Conservation (phyloP, 805 yeast species). For the Tetrapisispora pingtungensis region DNA sequence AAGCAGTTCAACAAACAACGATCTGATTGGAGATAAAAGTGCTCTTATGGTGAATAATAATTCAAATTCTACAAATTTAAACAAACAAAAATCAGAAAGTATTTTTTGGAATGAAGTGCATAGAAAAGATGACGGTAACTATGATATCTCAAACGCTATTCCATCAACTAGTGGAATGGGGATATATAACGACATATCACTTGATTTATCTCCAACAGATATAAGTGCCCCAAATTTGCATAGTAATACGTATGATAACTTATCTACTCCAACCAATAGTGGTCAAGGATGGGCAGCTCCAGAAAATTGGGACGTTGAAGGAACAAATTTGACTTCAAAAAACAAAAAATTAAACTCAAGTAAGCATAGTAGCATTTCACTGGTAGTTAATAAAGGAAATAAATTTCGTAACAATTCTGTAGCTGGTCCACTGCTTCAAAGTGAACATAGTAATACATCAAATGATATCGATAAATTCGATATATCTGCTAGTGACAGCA, state of each 20-base stretch:
- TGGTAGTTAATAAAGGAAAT: constrained; percentile 1
- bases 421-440: not conserved
- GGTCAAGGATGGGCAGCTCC: constrained; percentile 42
- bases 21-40: constrained; percentile 2
- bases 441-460: not conserved
- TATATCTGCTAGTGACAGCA: not conserved
- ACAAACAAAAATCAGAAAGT: not conserved
- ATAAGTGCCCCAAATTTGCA: not conserved
- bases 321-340: constrained; percentile 6
- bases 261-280: not conserved
- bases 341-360: constrained; percentile 4
- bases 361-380: constrained; percentile 4
- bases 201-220: constrained; percentile 1
- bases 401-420: constrained; percentile 7
- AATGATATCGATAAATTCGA: not conserved
- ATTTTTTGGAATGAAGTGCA: constrained; percentile 3
- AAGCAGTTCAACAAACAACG: constrained; percentile 8
- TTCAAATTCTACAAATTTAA: not conserved
- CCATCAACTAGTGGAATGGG: not conserved
- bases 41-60: not conserved
- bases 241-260: not conserved
- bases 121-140: not conserved
- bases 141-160: not conserved
- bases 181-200: not conserved
- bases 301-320: constrained; percentile 51